Percentiles rank a stretch among this genome's conserved stretches.
These are phyloP conservation scores for Alternaria arborescens DNA, from an alignment of 2,329 filamentous ascomycete genomes.

Conservation along the genomic window DNA sequence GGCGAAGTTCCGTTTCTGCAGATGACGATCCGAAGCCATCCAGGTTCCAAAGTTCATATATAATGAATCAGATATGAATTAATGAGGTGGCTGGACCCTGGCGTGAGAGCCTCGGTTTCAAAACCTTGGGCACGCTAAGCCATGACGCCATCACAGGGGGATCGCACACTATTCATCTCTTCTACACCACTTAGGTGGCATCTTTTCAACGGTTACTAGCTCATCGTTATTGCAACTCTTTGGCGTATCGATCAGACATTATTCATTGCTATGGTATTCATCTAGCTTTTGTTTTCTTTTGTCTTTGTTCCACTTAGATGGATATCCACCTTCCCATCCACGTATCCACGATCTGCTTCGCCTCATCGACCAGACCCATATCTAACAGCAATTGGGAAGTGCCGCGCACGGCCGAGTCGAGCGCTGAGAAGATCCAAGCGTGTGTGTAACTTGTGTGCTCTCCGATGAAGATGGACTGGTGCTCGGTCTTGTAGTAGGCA, in stretches of 20 bases:
- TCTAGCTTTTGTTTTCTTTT: background rate
- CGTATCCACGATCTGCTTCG: slow-evolving; percentile 68
- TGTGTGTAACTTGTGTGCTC: slow-evolving; percentile 64
- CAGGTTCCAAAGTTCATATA: background rate
- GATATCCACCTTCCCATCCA: slow-evolving; percentile 75
- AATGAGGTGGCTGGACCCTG: background rate
- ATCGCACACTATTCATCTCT: slow-evolving; percentile 1
- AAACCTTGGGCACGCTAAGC: background rate
- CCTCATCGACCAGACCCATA: slow-evolving; percentile 74
- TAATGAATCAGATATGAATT: background rate
- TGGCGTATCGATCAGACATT: background rate
- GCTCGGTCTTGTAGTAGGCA: slow-evolving; percentile 75
- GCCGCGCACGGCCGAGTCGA: slow-evolving; percentile 73
- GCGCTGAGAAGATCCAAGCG: slow-evolving; percentile 72
- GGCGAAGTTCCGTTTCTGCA: background rate
- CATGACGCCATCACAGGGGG: slow-evolving; percentile 9
- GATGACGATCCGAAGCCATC: background rate
- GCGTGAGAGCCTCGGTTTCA: background rate
- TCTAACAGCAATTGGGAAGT: slow-evolving; percentile 70
- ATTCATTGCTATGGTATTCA: background rate
- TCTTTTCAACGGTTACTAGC: background rate
- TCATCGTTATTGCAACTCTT: background rate
- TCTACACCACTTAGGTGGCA: background rate
- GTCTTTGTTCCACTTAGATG: slow-evolving; percentile 17
- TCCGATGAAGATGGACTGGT: slow-evolving; percentile 71